Percentiles rank a stretch among this genome's conserved stretches.
phyloP scores from a whole-genome alignment of 768 basidiomycete species.

The Boletus sp. region DNA sequence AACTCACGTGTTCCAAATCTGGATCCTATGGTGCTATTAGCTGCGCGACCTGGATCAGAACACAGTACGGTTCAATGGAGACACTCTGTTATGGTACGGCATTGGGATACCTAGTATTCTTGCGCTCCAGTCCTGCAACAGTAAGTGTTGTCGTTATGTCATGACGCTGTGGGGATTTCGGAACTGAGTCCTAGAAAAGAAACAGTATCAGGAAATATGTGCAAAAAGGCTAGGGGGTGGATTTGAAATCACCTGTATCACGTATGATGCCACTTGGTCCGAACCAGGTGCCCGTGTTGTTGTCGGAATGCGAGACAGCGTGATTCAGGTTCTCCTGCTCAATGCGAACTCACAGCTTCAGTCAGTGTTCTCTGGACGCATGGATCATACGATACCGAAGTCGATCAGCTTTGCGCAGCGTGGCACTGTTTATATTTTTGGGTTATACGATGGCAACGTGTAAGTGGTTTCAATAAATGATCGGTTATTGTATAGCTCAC shows the following conservation, averaged over 20 bases:
- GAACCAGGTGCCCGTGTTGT: background rate
- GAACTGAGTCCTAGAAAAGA: no score
- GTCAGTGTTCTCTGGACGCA: no score
- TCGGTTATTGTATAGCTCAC: no score
- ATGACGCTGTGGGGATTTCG: no score
- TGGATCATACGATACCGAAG: conserved; percentile 1
- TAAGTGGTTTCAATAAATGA: background rate
- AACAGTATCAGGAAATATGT: conserved; percentile 12
- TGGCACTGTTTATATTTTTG: background rate
- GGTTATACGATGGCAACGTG: conserved; percentile 11
- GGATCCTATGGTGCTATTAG: background rate
- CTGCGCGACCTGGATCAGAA: conserved; percentile 6
- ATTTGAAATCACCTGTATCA: no score
- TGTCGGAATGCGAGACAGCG: conserved; percentile 1
- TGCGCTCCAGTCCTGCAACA: background rate
- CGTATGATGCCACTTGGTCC: conserved; percentile 1
- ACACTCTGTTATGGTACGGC: conserved; percentile 12
- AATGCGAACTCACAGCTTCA: no score
- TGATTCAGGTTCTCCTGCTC: conserved; percentile 1
- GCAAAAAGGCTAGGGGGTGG: background rate
- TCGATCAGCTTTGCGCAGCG: background rate
- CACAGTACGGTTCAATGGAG: background rate
- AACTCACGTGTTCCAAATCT: no score
- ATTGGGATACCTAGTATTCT: conserved; percentile 9
- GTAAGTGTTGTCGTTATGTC: no score